phyloP scores from a whole-genome alignment of 106 monocot genomes.

The Apostasia shenzhenica region DNA sequence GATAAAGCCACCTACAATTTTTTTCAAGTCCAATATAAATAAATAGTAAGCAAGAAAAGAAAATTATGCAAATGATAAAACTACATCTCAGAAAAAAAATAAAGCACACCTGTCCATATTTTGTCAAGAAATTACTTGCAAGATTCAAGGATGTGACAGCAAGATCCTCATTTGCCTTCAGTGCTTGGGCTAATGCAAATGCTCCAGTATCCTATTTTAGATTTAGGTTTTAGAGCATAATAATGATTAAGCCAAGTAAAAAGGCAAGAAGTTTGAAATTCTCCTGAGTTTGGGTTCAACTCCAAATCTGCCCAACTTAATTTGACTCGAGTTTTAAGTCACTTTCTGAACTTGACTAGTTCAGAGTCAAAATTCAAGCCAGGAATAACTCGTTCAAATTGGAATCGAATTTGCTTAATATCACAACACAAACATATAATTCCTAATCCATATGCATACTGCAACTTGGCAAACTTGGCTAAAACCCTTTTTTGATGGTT shows the following conservation, averaged over 20 bases:
- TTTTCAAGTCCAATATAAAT: not conserved
- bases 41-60: not conserved
- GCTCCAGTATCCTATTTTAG: conserved; percentile 77
- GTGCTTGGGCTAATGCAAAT: conserved; percentile 90
- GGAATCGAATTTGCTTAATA: too few species aligned
- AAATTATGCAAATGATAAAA: not conserved
- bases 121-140: conserved; percentile 91
- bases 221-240: not conserved
- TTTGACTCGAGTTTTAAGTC: too few species aligned
- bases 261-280: not conserved
- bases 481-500: too few species aligned
- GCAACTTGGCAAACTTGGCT: too few species aligned
- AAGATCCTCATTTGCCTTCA: conserved; percentile 94
- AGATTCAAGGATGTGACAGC: conserved; percentile 73
- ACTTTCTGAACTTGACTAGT: too few species aligned
- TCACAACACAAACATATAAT: too few species aligned
- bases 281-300: too few species aligned
- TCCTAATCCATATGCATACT: too few species aligned
- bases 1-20: conserved; percentile 80
- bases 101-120: conserved; percentile 74
- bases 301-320: too few species aligned
- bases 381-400: too few species aligned
- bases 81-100: not conserved
- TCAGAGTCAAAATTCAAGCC: too few species aligned
- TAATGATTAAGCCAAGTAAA: not conserved